Conservation (phyloP, 2,329 filamentous ascomycete genomes). For the Fusarium praegraminearum region DNA sequence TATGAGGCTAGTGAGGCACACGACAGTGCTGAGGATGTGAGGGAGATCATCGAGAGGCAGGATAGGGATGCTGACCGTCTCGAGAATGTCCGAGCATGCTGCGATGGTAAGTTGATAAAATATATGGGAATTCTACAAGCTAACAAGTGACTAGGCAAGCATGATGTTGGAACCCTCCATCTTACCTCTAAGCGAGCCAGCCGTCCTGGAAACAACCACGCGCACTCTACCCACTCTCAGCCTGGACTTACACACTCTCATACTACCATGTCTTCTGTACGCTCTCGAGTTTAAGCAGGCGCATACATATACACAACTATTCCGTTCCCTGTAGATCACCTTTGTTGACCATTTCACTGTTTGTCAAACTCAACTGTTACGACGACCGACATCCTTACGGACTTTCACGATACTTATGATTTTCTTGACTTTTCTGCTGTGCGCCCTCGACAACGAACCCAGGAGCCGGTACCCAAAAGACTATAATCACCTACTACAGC, state of each 20-base stretch:
- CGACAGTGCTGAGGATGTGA: constrained; percentile 85
- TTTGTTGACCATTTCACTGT: constrained; percentile 17
- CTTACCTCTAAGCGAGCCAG: constrained; percentile 59
- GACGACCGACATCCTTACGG: constrained; percentile 48
- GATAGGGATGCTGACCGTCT: constrained; percentile 82
- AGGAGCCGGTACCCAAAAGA: constrained; percentile 37
- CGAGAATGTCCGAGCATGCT: constrained; percentile 97
- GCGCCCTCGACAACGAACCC: constrained; percentile 30
- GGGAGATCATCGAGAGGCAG: constrained; percentile 81
- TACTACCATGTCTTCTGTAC: constrained; percentile 53
- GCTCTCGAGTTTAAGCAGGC: constrained; percentile 51
- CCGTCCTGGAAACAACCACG: constrained; percentile 54
- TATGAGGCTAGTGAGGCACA: constrained; percentile 73
- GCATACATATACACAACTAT: constrained; percentile 15
- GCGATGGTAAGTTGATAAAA: constrained; percentile 78
- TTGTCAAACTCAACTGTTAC: constrained; percentile 40
- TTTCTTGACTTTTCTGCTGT: constrained; percentile 37
- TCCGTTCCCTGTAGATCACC: constrained; percentile 11
- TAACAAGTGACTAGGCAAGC: constrained; percentile 67
- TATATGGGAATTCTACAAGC: constrained; percentile 33
- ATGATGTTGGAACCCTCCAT: constrained; percentile 75
- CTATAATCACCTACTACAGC: constrained; percentile 43
- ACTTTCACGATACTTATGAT: constrained; percentile 50
- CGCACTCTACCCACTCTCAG: constrained; percentile 51
- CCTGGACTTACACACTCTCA: constrained; percentile 53